These are phyloP conservation scores for Sicyos edulis DNA, from an alignment of 306 rosid species.

Conservation along the genomic window DNA sequence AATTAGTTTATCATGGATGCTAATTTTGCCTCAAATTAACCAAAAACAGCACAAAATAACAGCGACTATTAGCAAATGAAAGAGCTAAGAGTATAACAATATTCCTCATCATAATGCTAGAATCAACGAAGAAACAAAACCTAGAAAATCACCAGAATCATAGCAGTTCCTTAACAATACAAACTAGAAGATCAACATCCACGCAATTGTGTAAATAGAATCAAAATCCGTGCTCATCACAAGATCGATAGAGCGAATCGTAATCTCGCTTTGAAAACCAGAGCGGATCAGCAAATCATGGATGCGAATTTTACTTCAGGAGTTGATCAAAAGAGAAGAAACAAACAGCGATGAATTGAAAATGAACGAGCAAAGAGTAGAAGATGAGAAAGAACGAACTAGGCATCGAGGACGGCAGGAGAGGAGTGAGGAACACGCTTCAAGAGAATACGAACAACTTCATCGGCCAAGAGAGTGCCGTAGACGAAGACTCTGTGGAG, in stretches of 20 bases:
- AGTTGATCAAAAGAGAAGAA: background rate
- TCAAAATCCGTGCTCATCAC: background rate
- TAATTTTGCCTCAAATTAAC: background rate
- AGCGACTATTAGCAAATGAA: background rate
- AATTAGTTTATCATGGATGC: background rate
- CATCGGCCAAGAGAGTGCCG: slow-evolving; percentile 77
- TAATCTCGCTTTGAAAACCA: background rate
- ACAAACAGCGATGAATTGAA: background rate
- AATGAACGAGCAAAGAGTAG: slow-evolving; percentile 13
- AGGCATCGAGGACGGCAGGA: slow-evolving; percentile 48
- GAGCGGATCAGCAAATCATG: background rate
- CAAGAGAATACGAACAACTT: slow-evolving; percentile 55
- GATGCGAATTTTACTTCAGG: background rate
- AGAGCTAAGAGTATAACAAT: slow-evolving; percentile 15
- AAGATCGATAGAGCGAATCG: background rate
- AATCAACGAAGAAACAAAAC: background rate
- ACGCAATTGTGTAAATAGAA: background rate
- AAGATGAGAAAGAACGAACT: slow-evolving; percentile 38
- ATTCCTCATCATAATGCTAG: background rate
- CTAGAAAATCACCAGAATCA: background rate
- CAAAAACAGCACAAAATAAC: background rate
- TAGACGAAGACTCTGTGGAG: slow-evolving; percentile 77
- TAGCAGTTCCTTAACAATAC: background rate
- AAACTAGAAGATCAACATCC: background rate
- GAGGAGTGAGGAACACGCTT: slow-evolving; percentile 59